Conservation (phyloP, 371 early-diverging fungal genomes). For the Lichtheimia hyalospora region DNA sequence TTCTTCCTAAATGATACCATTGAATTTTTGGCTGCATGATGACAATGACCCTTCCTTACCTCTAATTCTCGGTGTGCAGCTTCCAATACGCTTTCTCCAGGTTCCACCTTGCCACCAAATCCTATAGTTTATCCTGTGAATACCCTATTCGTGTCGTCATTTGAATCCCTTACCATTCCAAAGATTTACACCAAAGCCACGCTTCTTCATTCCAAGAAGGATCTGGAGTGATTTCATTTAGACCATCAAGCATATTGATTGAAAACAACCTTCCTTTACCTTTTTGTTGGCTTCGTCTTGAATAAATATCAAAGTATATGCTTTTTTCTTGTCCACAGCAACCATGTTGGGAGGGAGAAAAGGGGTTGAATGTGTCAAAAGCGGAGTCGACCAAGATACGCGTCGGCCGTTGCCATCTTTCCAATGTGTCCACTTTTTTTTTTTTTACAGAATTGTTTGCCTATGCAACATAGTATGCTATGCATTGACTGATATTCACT, state of each 20-base stretch:
- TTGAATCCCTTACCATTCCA: conserved; percentile 54
- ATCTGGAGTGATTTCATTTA: conserved; percentile 26
- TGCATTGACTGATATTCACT: too few species aligned
- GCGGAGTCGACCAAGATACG: too few species aligned
- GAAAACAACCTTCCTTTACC: conserved; percentile 8
- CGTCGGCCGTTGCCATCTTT: too few species aligned
- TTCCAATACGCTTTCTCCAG: conserved; percentile 60
- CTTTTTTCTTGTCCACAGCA: conserved; percentile 23
- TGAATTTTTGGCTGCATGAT: background rate
- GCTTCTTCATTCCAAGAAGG: conserved; percentile 74
- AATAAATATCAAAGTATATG: conserved; percentile 31
- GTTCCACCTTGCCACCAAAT: conserved; percentile 76
- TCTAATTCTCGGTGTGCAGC: conserved; percentile 67
- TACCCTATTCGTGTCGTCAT: background rate
- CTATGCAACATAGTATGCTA: too few species aligned
- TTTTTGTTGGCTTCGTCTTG: conserved; percentile 25
- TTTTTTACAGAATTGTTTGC: too few species aligned
- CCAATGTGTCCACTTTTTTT: too few species aligned
- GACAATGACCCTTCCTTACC: conserved; percentile 22
- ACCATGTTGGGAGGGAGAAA: background rate
- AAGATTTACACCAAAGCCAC: conserved; percentile 68
- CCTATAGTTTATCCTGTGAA: conserved; percentile 20
- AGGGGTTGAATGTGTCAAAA: too few species aligned
- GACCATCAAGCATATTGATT: background rate
- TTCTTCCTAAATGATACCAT: conserved; percentile 46